Evolutionary conservation across 2,329 filamentous ascomycete species (phyloP).

Genomic region (Pseudopyricularia javanii): DNA sequence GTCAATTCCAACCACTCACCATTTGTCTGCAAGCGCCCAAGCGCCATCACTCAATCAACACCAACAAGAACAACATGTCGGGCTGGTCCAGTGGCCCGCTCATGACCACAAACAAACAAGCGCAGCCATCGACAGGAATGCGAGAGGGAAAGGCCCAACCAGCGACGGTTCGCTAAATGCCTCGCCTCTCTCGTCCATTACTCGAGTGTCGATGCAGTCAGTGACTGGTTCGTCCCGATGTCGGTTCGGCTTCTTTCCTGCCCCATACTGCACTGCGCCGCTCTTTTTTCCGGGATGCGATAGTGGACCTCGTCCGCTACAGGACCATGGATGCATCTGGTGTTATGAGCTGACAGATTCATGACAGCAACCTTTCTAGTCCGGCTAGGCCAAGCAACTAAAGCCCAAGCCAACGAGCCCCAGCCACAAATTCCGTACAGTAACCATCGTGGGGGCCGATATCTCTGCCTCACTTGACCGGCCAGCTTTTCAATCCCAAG

Average conservation of each 20-base stretch:
- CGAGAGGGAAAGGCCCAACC: too few species aligned
- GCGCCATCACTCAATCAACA: not conserved
- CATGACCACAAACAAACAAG: not conserved
- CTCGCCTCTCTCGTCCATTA: not conserved
- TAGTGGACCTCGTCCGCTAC: too few species aligned
- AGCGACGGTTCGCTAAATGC: not conserved
- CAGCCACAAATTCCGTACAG: too few species aligned
- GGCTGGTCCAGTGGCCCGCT: not conserved
- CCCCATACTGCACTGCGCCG: not conserved
- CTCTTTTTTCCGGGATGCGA: too few species aligned
- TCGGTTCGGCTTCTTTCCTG: not conserved
- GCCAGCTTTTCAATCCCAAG: not conserved
- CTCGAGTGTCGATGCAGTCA: not conserved
- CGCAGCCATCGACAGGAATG: not conserved
- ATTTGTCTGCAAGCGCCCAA: not conserved
- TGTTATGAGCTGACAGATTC: too few species aligned
- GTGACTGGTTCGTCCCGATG: too few species aligned
- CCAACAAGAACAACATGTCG: not conserved
- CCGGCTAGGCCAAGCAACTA: too few species aligned
- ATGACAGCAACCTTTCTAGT: too few species aligned
- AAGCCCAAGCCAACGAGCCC: too few species aligned
- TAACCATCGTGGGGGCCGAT: too few species aligned
- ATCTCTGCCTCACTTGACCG: too few species aligned
- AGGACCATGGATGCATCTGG: too few species aligned
- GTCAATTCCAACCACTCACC: not conserved